Conservation (phyloP, 805 yeast species). For the Lipomyces anomalus region DNA sequence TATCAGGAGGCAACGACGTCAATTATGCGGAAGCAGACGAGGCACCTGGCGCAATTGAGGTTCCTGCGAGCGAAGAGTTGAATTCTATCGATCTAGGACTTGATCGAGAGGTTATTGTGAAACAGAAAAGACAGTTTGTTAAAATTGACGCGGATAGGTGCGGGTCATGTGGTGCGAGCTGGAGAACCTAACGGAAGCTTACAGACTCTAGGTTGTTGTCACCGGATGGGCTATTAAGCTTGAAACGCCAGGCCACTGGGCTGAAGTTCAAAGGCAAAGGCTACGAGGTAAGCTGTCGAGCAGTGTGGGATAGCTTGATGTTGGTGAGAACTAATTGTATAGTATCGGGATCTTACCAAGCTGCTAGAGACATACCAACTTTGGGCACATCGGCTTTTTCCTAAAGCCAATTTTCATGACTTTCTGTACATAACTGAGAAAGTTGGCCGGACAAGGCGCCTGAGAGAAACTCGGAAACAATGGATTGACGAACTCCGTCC, state of each 20-base stretch:
- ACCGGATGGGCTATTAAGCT: conserved; percentile 51
- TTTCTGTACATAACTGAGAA: conserved; percentile 50
- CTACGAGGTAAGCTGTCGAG: conserved; percentile 35
- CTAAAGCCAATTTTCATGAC: conserved; percentile 73
- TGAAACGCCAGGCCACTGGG: conserved; percentile 32
- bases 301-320: not conserved
- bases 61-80: too few species aligned
- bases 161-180: conserved; percentile 2
- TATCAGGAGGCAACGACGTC: too few species aligned
- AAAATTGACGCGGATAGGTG: conserved; percentile 44
- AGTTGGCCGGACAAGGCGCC: conserved; percentile 41
- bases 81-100: conserved; percentile 28
- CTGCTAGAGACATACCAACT: conserved; percentile 56
- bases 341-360: conserved; percentile 42
- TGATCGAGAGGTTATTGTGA: conserved; percentile 31
- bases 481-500: conserved; percentile 19
- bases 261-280: conserved; percentile 37
- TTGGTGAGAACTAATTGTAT: not conserved
- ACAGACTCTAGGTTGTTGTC: conserved; percentile 38
- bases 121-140: conserved; percentile 34
- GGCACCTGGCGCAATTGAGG: too few species aligned
- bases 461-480: conserved; percentile 32
- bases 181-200: not conserved
- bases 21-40: too few species aligned
- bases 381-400: conserved; percentile 73